Evolutionary conservation across 768 basidiomycete genomes (phyloP), one percentile per base, ranked within the genome.

Genomic region (Termitomyces sp.): DNA sequence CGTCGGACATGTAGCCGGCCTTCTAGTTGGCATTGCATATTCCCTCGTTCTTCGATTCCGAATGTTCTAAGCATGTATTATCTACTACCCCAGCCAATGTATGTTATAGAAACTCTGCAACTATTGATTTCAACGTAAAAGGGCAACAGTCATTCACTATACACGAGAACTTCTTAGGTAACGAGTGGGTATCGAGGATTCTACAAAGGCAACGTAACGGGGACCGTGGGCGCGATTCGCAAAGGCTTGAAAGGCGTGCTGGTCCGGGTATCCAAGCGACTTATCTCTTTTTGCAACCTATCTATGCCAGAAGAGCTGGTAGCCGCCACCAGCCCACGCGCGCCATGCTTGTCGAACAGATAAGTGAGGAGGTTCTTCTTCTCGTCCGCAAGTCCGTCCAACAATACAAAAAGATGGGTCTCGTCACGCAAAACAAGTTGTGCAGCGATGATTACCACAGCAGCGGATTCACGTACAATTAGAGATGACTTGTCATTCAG

Each of bases 331-430:
- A 70, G 64, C 46, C 83, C 89, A 22, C 92, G 78, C 11, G 82
- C 89, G 34, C 86, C 86, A 66, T 93, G 89, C 70, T 93, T 94
- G 70, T 93, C 92, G 63, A 95, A 95, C 58, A 93, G 76, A 64
- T 95, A 95, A 1, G 93, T 92, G 51, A 95, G 76, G 18, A 94
- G 76, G 68, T 95, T 93, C 78, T 93, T 93, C 79, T 94, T 92
- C 66, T 91, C 91, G 60, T 92, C 88, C n/a, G 90, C 85, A 44
- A 95, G 77, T 6, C 88, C 89, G 58, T 91, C 89, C 47, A 95
- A 75, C 18, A 95, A 81, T 39, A 83, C 76, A 65, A 95, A 95
- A 1, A 95, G 76, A 63, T 92, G 90, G 0, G 86, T 85, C 68
- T 94, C 93, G 67, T 95, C 92, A 27, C 85, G 82, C 42, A 95